A percentile compares a stretch with the other conserved stretches of the same genome.
These are phyloP conservation scores for Saprolegnia diclina DNA, from an alignment of 352 stramenopile genomes.

Conservation along the genomic window DNA sequence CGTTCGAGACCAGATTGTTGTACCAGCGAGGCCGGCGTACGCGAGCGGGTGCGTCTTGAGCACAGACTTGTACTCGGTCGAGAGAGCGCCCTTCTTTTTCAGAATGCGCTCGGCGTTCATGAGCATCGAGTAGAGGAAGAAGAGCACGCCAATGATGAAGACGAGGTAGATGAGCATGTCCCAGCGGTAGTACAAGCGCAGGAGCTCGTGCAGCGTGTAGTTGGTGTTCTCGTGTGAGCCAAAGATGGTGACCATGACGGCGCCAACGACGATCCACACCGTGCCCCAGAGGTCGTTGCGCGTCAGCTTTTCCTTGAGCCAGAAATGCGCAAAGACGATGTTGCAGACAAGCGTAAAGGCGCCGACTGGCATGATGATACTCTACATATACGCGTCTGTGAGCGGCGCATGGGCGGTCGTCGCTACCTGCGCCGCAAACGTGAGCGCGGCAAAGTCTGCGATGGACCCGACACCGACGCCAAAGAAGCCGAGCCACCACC, in stretches of 20 bases:
- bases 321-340: conserved; percentile 67
- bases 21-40: conserved; percentile 61
- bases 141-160: conserved; percentile 40
- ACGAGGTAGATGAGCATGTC: conserved; percentile 67
- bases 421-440: conserved; percentile 29
- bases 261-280: conserved; percentile 60
- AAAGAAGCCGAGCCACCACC: conserved; percentile 36
- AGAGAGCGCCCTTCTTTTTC: conserved; percentile 41
- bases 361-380: conserved; percentile 69
- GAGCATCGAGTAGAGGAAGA: conserved; percentile 36
- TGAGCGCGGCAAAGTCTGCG: conserved; percentile 24
- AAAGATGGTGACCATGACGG: conserved; percentile 63
- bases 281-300: conserved; percentile 63
- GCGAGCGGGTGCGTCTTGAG: conserved; percentile 53
- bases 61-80: conserved; percentile 42
- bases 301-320: conserved; percentile 72
- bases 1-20: background rate
- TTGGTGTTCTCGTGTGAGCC: conserved; percentile 46
- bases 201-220: conserved; percentile 72
- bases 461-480: conserved; percentile 68
- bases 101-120: conserved; percentile 53
- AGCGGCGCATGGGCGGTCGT: background rate
- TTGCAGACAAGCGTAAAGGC: conserved; percentile 80
- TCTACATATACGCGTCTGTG: conserved; percentile 38
- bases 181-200: conserved; percentile 58